Evolutionary conservation across 768 basidiomycete genomes (phyloP).

Genomic region (Mycena albidolilacea): DNA sequence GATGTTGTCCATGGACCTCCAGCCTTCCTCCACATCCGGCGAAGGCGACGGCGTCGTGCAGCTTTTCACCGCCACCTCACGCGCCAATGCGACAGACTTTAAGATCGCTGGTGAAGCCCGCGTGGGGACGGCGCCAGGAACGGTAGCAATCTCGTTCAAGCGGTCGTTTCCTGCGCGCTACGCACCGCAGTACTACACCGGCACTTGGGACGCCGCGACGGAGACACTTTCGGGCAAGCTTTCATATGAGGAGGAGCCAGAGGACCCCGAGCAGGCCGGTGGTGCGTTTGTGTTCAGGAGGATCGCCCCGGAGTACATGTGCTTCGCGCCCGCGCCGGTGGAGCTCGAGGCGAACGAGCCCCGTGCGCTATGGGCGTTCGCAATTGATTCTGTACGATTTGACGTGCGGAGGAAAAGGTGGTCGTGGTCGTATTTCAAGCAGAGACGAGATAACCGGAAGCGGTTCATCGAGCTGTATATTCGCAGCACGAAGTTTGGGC

Average conservation of each 20-base stretch:
- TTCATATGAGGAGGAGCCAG: background rate
- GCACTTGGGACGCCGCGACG: slow-evolving; percentile 18
- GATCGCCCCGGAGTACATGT: slow-evolving; percentile 38
- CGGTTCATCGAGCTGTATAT: slow-evolving; percentile 45
- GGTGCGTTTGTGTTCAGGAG: slow-evolving; percentile 45
- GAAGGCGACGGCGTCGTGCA: slow-evolving; percentile 4
- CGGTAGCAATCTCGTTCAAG: slow-evolving; percentile 16
- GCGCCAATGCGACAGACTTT: slow-evolving; percentile 24
- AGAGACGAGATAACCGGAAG: slow-evolving; percentile 45
- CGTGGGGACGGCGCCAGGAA: slow-evolving; percentile 1
- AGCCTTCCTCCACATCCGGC: background rate
- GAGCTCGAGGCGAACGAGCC: slow-evolving; percentile 36
- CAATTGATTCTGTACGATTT: slow-evolving; percentile 42
- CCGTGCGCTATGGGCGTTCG: slow-evolving; percentile 49
- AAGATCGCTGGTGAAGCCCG: slow-evolving; percentile 25
- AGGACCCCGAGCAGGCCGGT: slow-evolving; percentile 1
- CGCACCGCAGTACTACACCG: slow-evolving; percentile 20
- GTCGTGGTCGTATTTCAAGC: slow-evolving; percentile 50
- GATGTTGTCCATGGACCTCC: slow-evolving; percentile 31
- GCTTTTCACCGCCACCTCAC: slow-evolving; percentile 25
- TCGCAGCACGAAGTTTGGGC: slow-evolving; percentile 40
- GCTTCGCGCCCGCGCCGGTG: slow-evolving; percentile 44
- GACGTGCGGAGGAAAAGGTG: slow-evolving; percentile 43
- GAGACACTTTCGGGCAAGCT: slow-evolving; percentile 20
- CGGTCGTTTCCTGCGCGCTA: slow-evolving; percentile 24